phyloP scores from a whole-genome alignment of 495 filamentous ascomycete species.

The Penicillium odoratum region DNA sequence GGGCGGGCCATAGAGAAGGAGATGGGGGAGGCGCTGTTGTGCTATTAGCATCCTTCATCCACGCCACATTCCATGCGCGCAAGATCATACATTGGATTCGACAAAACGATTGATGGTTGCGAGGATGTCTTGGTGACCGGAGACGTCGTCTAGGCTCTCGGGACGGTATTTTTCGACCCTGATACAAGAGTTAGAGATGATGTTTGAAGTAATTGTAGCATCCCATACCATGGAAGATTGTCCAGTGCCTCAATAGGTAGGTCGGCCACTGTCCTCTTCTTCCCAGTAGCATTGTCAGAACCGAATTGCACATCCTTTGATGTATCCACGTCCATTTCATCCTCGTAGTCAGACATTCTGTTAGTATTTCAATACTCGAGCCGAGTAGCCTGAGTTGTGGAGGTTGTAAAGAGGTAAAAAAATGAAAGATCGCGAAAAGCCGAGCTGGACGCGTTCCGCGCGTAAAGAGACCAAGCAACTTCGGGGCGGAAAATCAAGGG shows the following conservation, averaged over 20 bases:
- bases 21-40: constrained; percentile 77
- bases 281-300: constrained; percentile 61
- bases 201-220: neutral
- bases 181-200: neutral
- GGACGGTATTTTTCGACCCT: constrained; percentile 99
- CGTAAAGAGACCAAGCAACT: constrained; percentile 42
- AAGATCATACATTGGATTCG: constrained; percentile 67
- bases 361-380: neutral
- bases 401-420: constrained; percentile 3
- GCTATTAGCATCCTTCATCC: constrained; percentile 6
- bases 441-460: constrained; percentile 37
- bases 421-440: constrained; percentile 13
- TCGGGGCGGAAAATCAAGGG: constrained; percentile 46
- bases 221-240: constrained; percentile 82
- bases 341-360: constrained; percentile 87
- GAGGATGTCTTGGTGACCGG: constrained; percentile 96
- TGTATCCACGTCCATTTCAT: constrained; percentile 84
- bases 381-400: neutral
- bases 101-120: constrained; percentile 97
- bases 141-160: constrained; percentile 83
- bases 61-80: neutral
- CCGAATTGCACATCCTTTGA: constrained; percentile 59
- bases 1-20: constrained; percentile 95
- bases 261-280: constrained; percentile 90
- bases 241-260: constrained; percentile 92